Conservation (phyloP, 2,329 filamentous ascomycete species). For the Fusarium mexicanum region DNA sequence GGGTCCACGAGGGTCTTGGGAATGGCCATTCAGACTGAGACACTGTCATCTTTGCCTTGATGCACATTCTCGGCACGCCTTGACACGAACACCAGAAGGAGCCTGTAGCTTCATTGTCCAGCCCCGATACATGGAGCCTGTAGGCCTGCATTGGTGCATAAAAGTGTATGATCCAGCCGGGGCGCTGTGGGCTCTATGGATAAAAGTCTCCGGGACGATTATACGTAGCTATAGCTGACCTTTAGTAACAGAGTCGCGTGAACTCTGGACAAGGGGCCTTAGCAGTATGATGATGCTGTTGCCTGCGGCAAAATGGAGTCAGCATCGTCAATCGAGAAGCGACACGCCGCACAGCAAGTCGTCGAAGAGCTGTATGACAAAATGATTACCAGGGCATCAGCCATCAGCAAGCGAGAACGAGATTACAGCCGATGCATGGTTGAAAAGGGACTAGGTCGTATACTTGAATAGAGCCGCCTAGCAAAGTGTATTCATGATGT, state of each 20-base stretch:
- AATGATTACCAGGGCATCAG: background rate
- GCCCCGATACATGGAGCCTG: slow-evolving; percentile 2
- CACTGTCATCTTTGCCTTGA: slow-evolving; percentile 9
- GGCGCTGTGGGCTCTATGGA: slow-evolving; percentile 30
- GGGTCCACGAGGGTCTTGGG: slow-evolving; percentile 33
- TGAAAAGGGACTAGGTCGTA: slow-evolving; percentile 3
- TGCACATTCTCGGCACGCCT: slow-evolving; percentile 8
- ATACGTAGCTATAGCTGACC: slow-evolving; percentile 23
- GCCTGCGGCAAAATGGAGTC: slow-evolving; percentile 34
- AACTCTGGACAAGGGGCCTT: slow-evolving; percentile 33
- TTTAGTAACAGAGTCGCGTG: slow-evolving; percentile 38
- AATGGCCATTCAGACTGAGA: slow-evolving; percentile 14
- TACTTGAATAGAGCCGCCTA: background rate
- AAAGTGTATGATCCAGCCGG: slow-evolving; percentile 7
- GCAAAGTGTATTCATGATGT: slow-evolving; percentile 11
- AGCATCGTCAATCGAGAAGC: slow-evolving; percentile 19
- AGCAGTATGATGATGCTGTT: slow-evolving; percentile 40
- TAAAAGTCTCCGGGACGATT: slow-evolving; percentile 28
- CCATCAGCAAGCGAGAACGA: slow-evolving; percentile 1
- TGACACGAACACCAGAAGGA: slow-evolving; percentile 12
- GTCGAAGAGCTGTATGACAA: background rate
- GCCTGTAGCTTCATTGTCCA: slow-evolving; percentile 3
- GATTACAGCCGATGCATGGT: background rate
- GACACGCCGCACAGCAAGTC: slow-evolving; percentile 1
- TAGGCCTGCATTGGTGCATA: slow-evolving; percentile 6